Percentiles rank a stretch among this genome's conserved stretches.
These are phyloP conservation scores for Ceriops tagal DNA, from an alignment of 345 rosid species.

Conservation along the genomic window DNA sequence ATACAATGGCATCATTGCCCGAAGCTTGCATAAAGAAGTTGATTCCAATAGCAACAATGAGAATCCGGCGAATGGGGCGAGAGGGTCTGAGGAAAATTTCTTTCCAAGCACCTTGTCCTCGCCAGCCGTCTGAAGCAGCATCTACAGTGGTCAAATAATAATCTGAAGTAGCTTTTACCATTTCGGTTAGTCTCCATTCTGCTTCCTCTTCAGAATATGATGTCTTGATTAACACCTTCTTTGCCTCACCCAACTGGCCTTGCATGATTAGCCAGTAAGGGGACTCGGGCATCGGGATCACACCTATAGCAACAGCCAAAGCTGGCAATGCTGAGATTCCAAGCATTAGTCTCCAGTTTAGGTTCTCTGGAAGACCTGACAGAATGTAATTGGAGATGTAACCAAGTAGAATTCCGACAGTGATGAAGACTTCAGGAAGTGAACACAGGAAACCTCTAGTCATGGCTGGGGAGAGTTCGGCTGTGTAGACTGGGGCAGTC, in stretches of 20 bases:
- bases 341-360: slow-evolving; percentile 65
- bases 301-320: slow-evolving; percentile 40
- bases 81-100: slow-evolving; percentile 52
- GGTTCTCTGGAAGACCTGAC: slow-evolving; percentile 43
- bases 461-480: slow-evolving; percentile 59
- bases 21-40: slow-evolving; percentile 74
- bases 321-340: slow-evolving; percentile 63
- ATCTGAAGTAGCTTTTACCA: slow-evolving; percentile 32
- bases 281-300: slow-evolving; percentile 66
- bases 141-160: neutral
- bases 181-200: slow-evolving; percentile 42
- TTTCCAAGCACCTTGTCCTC: slow-evolving; percentile 54
- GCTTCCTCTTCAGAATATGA: slow-evolving; percentile 51
- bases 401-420: slow-evolving; percentile 59
- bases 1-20: slow-evolving; percentile 65
- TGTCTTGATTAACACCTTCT: slow-evolving; percentile 42
- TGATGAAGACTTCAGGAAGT: slow-evolving; percentile 67
- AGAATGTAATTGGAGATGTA: slow-evolving; percentile 54
- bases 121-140: slow-evolving; percentile 15
- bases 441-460: slow-evolving; percentile 62
- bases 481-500: slow-evolving; percentile 59
- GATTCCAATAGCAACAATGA: slow-evolving; percentile 55
- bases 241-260: slow-evolving; percentile 48
- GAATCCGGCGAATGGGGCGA: slow-evolving; percentile 43
- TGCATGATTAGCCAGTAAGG: slow-evolving; percentile 71